Evolutionary conservation across 306 rosid genomes (phyloP), one percentile per base, ranked within the genome.

Genomic region (Fragaria nilgerrensis): DNA sequence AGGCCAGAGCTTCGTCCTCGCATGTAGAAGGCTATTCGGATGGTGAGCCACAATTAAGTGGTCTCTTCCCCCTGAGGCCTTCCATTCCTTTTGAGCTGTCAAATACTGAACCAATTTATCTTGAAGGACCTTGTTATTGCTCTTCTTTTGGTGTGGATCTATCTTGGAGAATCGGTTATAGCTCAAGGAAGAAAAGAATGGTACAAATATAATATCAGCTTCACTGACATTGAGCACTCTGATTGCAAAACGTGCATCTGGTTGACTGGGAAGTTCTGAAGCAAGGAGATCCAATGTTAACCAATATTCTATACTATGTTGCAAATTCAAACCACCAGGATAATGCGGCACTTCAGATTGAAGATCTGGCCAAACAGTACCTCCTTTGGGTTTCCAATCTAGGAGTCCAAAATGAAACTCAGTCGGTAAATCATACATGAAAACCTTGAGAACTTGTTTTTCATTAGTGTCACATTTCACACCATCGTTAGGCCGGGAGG

Each of bases 261-360:
- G 83, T 12, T 90, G 32, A 37, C 82, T 77, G 13, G 88, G 85
- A 49, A 85, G 76, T 58, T 85, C 87, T 15, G 96, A 90, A 79
- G 89, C 92, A 16, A 92, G 96, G 75, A 92, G 72, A 72, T 92
- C 97, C 73, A 92, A 32, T 2, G 96, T 89, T 15, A 92, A 92
- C 97, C 97, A 92, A 81, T 83, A 90, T 44, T 90, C 97, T 83
- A 92, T 90, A 25, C 97, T 92, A 70, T 92, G 97, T 52, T 92
- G 97, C 67, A 87, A 63, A 78, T 90, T 89, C 86, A 92, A 86
- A 29, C 90, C 96, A 17, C 96, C 96, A 2, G 97, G 97, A 61
- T 92, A 86, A 29, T 32, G n/a, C 10, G 94, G 97, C 23, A 84
- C 4, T 49, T 77, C 74, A 0, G 56, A 58, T 39, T 12, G 89